Conservation (phyloP, 345 rosid species). For the Angophora floribunda region DNA sequence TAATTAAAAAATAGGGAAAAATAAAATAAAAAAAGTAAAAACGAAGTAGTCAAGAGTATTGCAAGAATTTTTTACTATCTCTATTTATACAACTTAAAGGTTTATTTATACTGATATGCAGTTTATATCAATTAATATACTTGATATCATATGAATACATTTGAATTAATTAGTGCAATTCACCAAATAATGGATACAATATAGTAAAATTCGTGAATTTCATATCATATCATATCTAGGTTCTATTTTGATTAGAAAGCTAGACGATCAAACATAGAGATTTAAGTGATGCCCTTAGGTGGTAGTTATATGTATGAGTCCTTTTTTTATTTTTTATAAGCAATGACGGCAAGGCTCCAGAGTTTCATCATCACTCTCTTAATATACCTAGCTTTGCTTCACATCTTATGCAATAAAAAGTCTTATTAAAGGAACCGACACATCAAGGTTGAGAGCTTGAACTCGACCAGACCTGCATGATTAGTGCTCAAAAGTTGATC, state of each 20-base stretch:
- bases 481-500: background rate
- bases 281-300: background rate
- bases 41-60: background rate
- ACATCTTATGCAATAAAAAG: background rate
- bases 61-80: no score
- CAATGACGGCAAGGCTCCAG: no score
- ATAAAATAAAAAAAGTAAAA: no score
- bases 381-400: background rate
- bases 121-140: no score
- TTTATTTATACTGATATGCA: no score
- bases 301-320: background rate
- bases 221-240: no score
- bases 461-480: background rate
- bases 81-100: background rate
- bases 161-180: no score
- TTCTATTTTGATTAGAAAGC: fast-evolving
- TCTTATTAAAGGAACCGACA: background rate
- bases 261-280: background rate
- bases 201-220: no score
- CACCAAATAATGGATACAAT: fast-evolving
- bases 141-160: no score
- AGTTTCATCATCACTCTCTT: background rate
- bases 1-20: background rate
- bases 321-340: no score
- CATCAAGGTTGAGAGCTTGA: background rate